These are phyloP conservation scores for Suillus paluster DNA, from an alignment of 768 basidiomycete genomes.

Conservation along the genomic window DNA sequence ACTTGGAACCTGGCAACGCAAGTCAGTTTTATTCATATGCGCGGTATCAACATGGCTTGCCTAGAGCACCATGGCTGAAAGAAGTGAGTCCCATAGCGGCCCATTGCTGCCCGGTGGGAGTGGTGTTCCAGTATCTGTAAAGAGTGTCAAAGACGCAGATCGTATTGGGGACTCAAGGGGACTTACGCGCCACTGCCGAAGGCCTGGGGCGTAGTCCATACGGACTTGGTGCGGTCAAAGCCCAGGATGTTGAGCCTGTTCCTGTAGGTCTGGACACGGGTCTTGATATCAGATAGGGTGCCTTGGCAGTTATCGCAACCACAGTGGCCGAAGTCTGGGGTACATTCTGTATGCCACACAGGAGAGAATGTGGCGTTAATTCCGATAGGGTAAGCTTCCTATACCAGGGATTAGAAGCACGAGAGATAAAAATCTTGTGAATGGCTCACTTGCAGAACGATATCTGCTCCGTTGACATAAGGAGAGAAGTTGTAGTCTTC, in stretches of 20 bases:
- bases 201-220: conserved; percentile 82
- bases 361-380: conserved; percentile 68
- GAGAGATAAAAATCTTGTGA: conserved; percentile 35
- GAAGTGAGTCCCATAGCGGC: conserved; percentile 26
- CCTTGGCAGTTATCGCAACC: conserved; percentile 75
- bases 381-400: conserved; percentile 37
- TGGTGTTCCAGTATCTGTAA: conserved; percentile 33
- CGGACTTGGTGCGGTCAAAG: conserved; percentile 65
- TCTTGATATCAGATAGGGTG: conserved; percentile 63
- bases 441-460: conserved; percentile 68
- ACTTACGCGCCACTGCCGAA: conserved; percentile 58
- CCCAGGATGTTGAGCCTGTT: conserved; percentile 63
- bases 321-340: conserved; percentile 69
- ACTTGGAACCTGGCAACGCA: conserved; percentile 26
- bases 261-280: conserved; percentile 67
- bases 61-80: conserved; percentile 30
- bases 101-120: conserved; percentile 34
- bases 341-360: conserved; percentile 65
- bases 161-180: too few species aligned
- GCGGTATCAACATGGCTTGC: conserved; percentile 3
- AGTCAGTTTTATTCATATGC: background rate
- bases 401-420: conserved; percentile 1
- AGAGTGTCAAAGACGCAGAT: conserved; percentile 2
- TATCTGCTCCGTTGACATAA: conserved; percentile 67
- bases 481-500: conserved; percentile 63